Percentiles rank a stretch among this genome's conserved stretches.
phyloP scores from a whole-genome alignment of 768 basidiomycete species.

The Exsudoporus frostii region DNA sequence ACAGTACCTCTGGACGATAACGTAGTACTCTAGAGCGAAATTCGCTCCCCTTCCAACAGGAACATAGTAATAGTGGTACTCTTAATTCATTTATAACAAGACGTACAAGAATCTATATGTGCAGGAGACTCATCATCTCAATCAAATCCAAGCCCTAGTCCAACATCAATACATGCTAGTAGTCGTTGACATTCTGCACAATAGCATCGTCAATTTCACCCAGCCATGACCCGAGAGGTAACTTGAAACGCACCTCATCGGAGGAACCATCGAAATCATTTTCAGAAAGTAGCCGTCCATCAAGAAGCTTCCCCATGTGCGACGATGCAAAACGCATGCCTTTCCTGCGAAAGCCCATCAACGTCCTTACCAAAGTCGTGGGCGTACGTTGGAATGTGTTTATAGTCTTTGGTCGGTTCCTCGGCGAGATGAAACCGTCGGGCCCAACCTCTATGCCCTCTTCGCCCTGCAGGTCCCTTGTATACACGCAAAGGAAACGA shows the following conservation, averaged over 20 bases:
- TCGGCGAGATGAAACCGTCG: constrained; percentile 22
- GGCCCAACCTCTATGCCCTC: constrained; percentile 1
- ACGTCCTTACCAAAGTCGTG: constrained; percentile 22
- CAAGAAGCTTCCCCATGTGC: constrained; percentile 41
- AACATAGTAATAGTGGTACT: background rate
- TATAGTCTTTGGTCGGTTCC: constrained; percentile 5
- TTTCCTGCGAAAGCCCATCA: constrained; percentile 35
- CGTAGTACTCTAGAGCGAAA: too few species aligned
- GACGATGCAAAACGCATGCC: constrained; percentile 37
- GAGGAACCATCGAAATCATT: background rate
- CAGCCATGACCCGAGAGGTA: background rate
- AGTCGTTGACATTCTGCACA: background rate
- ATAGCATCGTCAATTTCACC: background rate
- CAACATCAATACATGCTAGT: background rate
- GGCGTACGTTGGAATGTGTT: constrained; percentile 37
- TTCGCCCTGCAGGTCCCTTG: constrained; percentile 11
- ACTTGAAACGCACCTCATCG: constrained; percentile 1
- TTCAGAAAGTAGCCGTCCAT: constrained; percentile 21
- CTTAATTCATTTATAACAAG: background rate
- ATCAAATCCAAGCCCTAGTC: background rate
- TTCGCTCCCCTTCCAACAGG: too few species aligned
- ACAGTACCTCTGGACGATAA: too few species aligned
- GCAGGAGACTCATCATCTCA: background rate
- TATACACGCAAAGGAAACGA: background rate
- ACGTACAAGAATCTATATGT: background rate